Evolutionary conservation across 139 green algal genomes (phyloP), one percentile per base, ranked within the genome.

Genomic region (Chlamydomonas asymmetrica): DNA sequence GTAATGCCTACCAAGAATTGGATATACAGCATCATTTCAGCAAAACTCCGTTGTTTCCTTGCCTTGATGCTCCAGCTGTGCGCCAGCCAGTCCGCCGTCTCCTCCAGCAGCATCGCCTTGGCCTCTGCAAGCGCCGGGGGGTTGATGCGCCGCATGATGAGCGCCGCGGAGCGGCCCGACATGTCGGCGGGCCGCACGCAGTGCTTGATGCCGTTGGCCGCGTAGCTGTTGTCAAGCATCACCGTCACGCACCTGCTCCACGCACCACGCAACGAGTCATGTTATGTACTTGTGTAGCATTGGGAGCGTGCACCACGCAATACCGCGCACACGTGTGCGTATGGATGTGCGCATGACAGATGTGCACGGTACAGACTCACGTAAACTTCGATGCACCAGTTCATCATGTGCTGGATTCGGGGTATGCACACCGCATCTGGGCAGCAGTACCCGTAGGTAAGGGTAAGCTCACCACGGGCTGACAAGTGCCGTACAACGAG

Each of bases 171-270:
- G 73, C 90, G 91, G 52, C 87, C 88, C 78, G 82, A 66, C 89
- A 94, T 92, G 79, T 94, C 89, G 4, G 76, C 68, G 4, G 89
- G 89, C 8, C 89, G 74, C 31, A 94, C 88, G 56, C 89, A 94
- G 81, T 94, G 89, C 80, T 94, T 93, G 23, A 94, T 61, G 18
- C 84, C 87, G 54, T 88, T 87, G 29, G 85, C 89, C 0, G 89
- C 89, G 73, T 91, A 94, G 18, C 84, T 81, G 7, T 71, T 81
- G 16, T 83, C 57, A 63, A 91, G 63, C 89, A 94, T 87, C 31
- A 94, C 85, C 22, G 84, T 86, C 18, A 94, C 74, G 70, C 87
- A 92, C 23, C 89, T 77, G 71, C 8, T n/a, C n/a, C n/a, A n/a
- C n/a, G n/a, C n/a, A n/a, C n/a, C n/a, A n/a, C n/a, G n/a, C n/a